Evolutionary conservation across 306 rosid species (phyloP).

Genomic region (Quillaja saponaria): DNA sequence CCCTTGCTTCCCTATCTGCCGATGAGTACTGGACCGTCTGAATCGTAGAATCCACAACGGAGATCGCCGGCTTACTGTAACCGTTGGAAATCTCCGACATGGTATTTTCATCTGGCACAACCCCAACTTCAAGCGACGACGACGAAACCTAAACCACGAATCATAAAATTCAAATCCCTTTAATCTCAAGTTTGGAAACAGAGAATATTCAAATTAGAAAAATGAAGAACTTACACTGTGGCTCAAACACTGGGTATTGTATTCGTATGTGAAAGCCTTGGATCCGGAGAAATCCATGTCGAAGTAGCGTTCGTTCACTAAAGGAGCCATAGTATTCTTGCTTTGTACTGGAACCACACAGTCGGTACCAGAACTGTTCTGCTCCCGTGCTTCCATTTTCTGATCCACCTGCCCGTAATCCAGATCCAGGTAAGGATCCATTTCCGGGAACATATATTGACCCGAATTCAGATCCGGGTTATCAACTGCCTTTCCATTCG

Average conservation of each 20-base stretch:
- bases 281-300: conserved; percentile 48
- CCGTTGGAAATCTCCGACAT: conserved; percentile 56
- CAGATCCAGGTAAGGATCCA: too few relatives aligned
- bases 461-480: conserved; percentile 63
- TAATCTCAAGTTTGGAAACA: background rate
- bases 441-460: conserved; percentile 23
- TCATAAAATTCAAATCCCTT: background rate
- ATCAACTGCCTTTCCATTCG: conserved; percentile 43
- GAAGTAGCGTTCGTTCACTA: conserved; percentile 40
- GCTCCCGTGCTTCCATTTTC: too few relatives aligned
- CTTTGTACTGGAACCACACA: too few relatives aligned
- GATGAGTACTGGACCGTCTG: conserved; percentile 57
- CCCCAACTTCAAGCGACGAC: conserved; percentile 78
- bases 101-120: conserved; percentile 72
- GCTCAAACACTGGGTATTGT: conserved; percentile 51
- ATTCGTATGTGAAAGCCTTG: conserved; percentile 58
- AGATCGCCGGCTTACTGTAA: conserved; percentile 33
- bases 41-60: conserved; percentile 22
- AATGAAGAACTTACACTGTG: conserved; percentile 65
- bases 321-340: background rate
- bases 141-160: conserved; percentile 65
- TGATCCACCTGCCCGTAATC: too few relatives aligned
- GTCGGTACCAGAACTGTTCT: too few relatives aligned
- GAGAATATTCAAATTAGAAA: background rate
- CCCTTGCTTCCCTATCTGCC: conserved; percentile 89